Percentiles rank a stretch among this genome's conserved stretches.
These are phyloP conservation scores for Brassica rapa DNA, from an alignment of 345 rosid species.

Conservation along the genomic window DNA sequence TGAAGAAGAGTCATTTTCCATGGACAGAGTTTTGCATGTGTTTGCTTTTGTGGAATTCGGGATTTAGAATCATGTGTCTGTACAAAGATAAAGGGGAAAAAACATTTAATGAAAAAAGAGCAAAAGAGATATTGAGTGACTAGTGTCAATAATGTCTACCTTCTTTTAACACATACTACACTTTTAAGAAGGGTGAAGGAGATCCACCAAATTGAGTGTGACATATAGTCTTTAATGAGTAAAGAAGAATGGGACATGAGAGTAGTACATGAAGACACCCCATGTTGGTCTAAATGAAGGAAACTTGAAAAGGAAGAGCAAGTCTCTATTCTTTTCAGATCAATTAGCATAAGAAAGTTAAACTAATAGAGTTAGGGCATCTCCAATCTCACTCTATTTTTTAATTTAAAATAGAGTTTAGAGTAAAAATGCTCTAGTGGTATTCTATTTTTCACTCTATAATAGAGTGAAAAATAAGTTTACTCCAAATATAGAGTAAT, in stretches of 20 bases:
- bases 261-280: constrained; percentile 31
- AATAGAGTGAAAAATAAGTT: no score
- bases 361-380: no score
- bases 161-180: constrained; percentile 6
- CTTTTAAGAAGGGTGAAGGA: constrained; percentile 14
- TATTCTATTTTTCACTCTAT: no score
- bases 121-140: constrained; percentile 17
- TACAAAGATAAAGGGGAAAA: not conserved
- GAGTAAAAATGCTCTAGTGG: no score
- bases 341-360: not conserved
- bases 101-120: constrained; percentile 6
- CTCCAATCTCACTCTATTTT: no score
- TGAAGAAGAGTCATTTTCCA: constrained; percentile 24
- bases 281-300: constrained; percentile 33
- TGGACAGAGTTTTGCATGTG: constrained; percentile 27
- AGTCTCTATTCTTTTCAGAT: not conserved
- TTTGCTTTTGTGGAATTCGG: constrained; percentile 6
- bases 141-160: constrained; percentile 7
- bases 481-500: no score
- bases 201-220: constrained; percentile 30
- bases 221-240: constrained; percentile 19
- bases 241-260: constrained; percentile 14
- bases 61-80: not conserved
- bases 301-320: constrained; percentile 1
- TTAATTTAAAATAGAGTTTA: no score